These are phyloP conservation scores for Aureobasidium sp. DNA, from an alignment of 2,329 filamentous ascomycete species.

Conservation along the genomic window DNA sequence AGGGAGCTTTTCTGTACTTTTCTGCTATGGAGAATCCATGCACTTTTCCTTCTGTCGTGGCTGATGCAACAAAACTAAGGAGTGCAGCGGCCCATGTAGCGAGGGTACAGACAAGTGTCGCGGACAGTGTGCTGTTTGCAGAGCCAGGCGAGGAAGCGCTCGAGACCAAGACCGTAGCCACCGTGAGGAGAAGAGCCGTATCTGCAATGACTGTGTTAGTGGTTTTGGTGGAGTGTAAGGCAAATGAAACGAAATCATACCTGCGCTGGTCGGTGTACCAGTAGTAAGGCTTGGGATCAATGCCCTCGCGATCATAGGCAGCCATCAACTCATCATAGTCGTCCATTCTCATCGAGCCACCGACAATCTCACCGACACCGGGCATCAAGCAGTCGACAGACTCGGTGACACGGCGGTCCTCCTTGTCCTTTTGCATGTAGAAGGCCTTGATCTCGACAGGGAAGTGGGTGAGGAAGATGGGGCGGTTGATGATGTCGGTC, in stretches of 20 bases:
- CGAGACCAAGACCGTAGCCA: conserved; percentile 86
- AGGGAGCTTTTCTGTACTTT: neutral
- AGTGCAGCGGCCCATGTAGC: conserved; percentile 75
- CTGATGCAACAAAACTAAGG: conserved; percentile 41
- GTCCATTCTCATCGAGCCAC: conserved; percentile 93
- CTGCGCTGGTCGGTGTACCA: conserved; percentile 98
- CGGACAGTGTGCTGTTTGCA: conserved; percentile 60
- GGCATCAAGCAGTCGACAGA: conserved; percentile 85
- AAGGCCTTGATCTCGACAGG: conserved; percentile 97
- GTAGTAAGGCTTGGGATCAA: conserved; percentile 81
- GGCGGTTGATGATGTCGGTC: conserved; percentile 93
- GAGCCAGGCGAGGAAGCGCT: conserved; percentile 67
- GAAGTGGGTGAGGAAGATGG: conserved; percentile 96
- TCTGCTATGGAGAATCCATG: neutral
- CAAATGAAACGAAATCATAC: conserved; percentile 46
- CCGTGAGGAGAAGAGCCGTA: conserved; percentile 90
- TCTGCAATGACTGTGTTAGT: conserved; percentile 36
- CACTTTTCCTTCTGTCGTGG: neutral
- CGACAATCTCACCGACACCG: conserved; percentile 93
- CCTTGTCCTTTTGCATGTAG: conserved; percentile 89
- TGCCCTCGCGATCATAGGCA: conserved; percentile 80
- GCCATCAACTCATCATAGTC: conserved; percentile 82
- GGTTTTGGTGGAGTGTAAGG: neutral
- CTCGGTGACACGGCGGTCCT: conserved; percentile 80
- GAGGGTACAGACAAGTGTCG: conserved; percentile 68